Conservation (phyloP, 495 filamentous ascomycete genomes). For the Tuber borchii region DNA sequence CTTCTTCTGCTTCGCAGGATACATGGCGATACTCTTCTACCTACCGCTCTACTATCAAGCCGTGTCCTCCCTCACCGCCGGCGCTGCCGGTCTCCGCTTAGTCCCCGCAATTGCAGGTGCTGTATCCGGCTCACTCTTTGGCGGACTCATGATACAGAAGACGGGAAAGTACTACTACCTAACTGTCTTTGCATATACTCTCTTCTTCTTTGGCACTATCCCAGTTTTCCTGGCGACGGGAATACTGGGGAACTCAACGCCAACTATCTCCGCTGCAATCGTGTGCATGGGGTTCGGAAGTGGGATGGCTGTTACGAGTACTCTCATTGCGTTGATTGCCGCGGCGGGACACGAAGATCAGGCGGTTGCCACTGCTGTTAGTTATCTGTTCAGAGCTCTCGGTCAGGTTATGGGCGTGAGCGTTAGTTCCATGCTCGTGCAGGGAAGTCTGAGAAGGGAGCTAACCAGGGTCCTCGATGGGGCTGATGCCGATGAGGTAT, state of each 20-base stretch:
- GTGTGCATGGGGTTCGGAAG: slow-evolving; percentile 54
- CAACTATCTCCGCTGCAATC: slow-evolving; percentile 55
- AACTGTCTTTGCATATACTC: slow-evolving; percentile 54
- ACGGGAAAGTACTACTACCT: slow-evolving; percentile 75
- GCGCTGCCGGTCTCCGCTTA: slow-evolving; percentile 58
- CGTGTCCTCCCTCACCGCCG: slow-evolving; percentile 59
- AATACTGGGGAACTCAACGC: slow-evolving; percentile 32
- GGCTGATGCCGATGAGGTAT: slow-evolving; percentile 51
- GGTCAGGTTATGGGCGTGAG: slow-evolving; percentile 72
- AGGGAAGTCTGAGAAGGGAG: slow-evolving; percentile 58
- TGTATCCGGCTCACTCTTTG: slow-evolving; percentile 62
- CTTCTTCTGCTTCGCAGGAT: slow-evolving; percentile 66
- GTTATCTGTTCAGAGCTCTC: slow-evolving; percentile 77
- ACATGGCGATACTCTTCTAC: slow-evolving; percentile 64
- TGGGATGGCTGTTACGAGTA: slow-evolving; percentile 65
- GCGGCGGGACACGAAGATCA: slow-evolving; percentile 63
- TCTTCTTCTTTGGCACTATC: slow-evolving; percentile 50
- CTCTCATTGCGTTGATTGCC: slow-evolving; percentile 58
- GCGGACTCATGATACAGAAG: slow-evolving; percentile 65
- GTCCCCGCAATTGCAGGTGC: slow-evolving; percentile 59
- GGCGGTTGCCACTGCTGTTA: slow-evolving; percentile 75
- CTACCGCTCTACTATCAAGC: slow-evolving; percentile 76
- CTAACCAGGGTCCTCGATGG: slow-evolving; percentile 54
- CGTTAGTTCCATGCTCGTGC: slow-evolving; percentile 63
- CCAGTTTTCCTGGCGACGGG: slow-evolving; percentile 59